Conservation (phyloP, 306 rosid genomes). For the Ochetophila trinervis region DNA sequence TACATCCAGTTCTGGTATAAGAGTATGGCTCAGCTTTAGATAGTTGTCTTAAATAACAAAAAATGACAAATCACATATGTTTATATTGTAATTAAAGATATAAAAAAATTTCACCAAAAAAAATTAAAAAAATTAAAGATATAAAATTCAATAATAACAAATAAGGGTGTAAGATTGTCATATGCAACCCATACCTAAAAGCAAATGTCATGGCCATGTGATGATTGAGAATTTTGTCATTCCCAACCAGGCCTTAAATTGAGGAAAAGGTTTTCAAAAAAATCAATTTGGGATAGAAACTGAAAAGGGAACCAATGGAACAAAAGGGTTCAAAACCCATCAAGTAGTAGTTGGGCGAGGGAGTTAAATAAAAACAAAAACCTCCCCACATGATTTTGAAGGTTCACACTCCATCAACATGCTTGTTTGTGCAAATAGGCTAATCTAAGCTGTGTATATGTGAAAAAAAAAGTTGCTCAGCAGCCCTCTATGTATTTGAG, state of each 20-base stretch:
- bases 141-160: neutral
- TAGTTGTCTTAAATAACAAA: no score
- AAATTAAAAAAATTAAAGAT: no score
- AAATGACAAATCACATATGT: no score
- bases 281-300: constrained; percentile 24
- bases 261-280: constrained; percentile 45
- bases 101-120: no score
- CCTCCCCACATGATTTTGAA: constrained; percentile 21
- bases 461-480: constrained; percentile 14
- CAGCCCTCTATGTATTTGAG: constrained; percentile 26
- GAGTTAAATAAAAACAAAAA: constrained; percentile 11
- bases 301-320: constrained; percentile 22
- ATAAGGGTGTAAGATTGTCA: neutral
- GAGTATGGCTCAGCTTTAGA: no score
- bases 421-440: constrained; percentile 52
- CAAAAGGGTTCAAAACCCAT: constrained; percentile 33
- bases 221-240: constrained; percentile 21
- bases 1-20: no score
- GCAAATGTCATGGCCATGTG: constrained; percentile 11
- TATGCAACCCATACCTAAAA: neutral
- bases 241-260: constrained; percentile 40
- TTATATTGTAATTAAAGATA: no score
- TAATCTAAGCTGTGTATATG: neutral
- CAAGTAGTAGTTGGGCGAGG: constrained; percentile 27
- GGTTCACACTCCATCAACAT: constrained; percentile 43